phyloP scores from a whole-genome alignment of 768 basidiomycete genomes.

The Leucocoprinus leucothites region DNA sequence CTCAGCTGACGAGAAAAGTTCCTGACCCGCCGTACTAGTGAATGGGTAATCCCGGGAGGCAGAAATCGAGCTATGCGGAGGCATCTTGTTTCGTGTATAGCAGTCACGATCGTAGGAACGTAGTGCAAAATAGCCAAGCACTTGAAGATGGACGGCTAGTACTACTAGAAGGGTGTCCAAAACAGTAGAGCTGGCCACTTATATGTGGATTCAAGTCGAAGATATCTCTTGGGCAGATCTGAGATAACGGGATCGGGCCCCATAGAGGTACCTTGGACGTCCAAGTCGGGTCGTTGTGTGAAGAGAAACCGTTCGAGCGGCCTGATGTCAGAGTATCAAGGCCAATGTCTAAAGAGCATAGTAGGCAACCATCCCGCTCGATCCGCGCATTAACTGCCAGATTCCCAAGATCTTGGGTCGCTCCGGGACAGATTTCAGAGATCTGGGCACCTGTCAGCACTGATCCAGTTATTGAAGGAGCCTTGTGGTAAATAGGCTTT shows the following conservation, averaged over 20 bases:
- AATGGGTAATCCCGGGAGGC: not conserved
- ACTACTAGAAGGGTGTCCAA: not conserved
- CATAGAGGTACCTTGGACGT: not conserved
- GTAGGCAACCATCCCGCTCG: slow-evolving; percentile 8
- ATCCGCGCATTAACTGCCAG: slow-evolving; percentile 7
- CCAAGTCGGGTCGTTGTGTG: not conserved
- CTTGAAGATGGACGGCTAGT: not conserved
- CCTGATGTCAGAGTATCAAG: not conserved
- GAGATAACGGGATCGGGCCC: not conserved
- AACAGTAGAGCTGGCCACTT: not conserved
- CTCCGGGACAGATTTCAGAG: not conserved
- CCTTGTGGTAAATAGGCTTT: slow-evolving; percentile 8
- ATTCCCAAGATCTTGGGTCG: not conserved
- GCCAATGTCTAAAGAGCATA: slow-evolving; percentile 1
- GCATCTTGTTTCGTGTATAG: too few relatives aligned
- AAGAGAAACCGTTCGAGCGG: not conserved
- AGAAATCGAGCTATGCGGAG: not conserved
- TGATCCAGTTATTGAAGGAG: slow-evolving; percentile 7
- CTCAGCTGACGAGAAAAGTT: too few relatives aligned
- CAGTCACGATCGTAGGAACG: too few relatives aligned
- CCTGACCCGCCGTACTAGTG: too few relatives aligned
- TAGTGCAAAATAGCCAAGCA: too few relatives aligned
- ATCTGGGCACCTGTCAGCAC: slow-evolving; percentile 3
- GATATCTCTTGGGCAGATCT: not conserved
- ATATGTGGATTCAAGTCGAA: not conserved